phyloP scores from a whole-genome alignment of 768 basidiomycete species.

The Tylopilus vinaceipallidus region DNA sequence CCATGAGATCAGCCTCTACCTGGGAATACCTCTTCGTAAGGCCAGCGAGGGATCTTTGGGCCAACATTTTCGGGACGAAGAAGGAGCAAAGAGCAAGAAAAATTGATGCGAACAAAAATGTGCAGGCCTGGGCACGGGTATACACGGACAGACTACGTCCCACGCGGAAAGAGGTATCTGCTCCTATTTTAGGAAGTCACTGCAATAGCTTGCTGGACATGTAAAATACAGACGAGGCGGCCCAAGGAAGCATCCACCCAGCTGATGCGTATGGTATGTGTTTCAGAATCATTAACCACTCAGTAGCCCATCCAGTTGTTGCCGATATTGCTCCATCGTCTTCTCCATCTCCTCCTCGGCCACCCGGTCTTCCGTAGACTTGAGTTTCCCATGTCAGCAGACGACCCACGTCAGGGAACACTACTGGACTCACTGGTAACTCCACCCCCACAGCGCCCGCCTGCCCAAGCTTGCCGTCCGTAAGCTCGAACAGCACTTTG shows the following conservation, averaged over 20 bases:
- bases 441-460: slow-evolving; percentile 70
- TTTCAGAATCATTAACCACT: slow-evolving; percentile 38
- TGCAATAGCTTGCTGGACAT: not conserved
- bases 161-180: slow-evolving; percentile 16
- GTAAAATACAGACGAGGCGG: slow-evolving; percentile 18
- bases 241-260: not conserved
- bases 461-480: slow-evolving; percentile 92
- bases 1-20: slow-evolving; percentile 36
- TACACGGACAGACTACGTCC: slow-evolving; percentile 14
- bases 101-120: slow-evolving; percentile 14
- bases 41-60: slow-evolving; percentile 53
- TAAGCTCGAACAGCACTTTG: slow-evolving; percentile 92
- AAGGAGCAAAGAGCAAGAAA: slow-evolving; percentile 17
- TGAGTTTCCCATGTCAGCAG: slow-evolving; percentile 7
- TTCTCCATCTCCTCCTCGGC: slow-evolving; percentile 84
- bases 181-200: slow-evolving; percentile 8
- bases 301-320: slow-evolving; percentile 84
- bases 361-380: slow-evolving; percentile 59
- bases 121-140: slow-evolving; percentile 15
- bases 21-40: slow-evolving; percentile 49
- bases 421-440: slow-evolving; percentile 60
- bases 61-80: slow-evolving; percentile 49
- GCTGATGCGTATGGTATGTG: slow-evolving; percentile 15
- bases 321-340: slow-evolving; percentile 87
- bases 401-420: slow-evolving; percentile 1